A percentile compares a stretch with the other conserved stretches of the same genome.
Conservation (phyloP, 2,329 filamentous ascomycete genomes). For the Ascochyta pisi region DNA sequence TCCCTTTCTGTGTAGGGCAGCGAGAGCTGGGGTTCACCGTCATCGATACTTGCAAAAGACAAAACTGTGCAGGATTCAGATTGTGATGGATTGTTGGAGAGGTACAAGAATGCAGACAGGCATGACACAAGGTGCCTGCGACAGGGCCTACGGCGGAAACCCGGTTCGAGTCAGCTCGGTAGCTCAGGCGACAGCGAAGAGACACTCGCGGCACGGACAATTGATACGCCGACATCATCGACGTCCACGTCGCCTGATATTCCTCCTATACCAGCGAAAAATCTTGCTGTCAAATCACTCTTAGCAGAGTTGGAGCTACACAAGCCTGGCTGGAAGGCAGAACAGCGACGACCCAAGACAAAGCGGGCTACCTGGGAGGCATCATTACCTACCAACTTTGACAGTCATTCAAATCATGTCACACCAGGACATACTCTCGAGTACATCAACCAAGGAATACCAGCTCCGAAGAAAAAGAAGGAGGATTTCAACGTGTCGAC, state of each 20-base stretch:
- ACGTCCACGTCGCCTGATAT: neutral
- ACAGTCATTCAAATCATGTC: constrained; percentile 10
- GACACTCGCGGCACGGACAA: neutral
- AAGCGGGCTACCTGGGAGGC: constrained; percentile 9
- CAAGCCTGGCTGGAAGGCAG: neutral
- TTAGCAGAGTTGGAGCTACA: constrained; percentile 4
- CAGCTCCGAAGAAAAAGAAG: constrained; percentile 8
- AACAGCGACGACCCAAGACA: neutral
- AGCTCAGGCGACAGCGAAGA: neutral
- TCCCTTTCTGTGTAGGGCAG: constrained; percentile 30
- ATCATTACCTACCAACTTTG: constrained; percentile 9
- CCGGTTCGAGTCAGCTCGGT: constrained; percentile 5
- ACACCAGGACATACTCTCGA: constrained; percentile 16
- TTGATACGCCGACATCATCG: neutral
- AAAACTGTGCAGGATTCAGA: neutral
- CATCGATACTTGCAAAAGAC: constrained; percentile 21
- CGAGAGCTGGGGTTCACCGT: constrained; percentile 21
- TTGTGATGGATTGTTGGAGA: constrained; percentile 7
- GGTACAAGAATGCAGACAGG: constrained; percentile 14
- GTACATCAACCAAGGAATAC: constrained; percentile 15
- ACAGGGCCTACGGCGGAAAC: constrained; percentile 4
- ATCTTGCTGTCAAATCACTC: constrained; percentile 3
- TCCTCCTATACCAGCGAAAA: neutral
- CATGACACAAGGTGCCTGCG: constrained; percentile 1
- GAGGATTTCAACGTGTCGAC: constrained; percentile 13